Conservation (phyloP, 1,284 basidiomycete genomes). For the Papiliotrema laurentii region DNA sequence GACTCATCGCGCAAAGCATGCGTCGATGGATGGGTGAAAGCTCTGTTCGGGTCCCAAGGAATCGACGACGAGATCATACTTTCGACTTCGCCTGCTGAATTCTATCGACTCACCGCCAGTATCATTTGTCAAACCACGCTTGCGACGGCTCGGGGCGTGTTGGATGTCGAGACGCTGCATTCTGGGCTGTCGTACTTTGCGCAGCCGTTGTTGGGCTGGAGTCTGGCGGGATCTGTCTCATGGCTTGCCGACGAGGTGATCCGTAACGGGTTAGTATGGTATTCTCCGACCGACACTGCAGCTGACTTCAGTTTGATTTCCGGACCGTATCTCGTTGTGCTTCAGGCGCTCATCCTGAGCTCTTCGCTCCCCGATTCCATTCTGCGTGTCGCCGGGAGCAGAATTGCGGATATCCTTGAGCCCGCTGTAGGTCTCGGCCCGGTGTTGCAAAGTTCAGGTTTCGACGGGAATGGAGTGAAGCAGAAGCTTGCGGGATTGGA, state of each 20-base stretch:
- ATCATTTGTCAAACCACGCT: constrained; percentile 52
- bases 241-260: constrained; percentile 46
- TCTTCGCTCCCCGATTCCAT: constrained; percentile 36
- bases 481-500: constrained; percentile 21
- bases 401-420: constrained; percentile 26
- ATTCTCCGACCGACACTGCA: neutral
- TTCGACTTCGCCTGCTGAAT: constrained; percentile 47
- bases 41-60: constrained; percentile 47
- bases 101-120: constrained; percentile 49
- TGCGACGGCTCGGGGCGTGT: constrained; percentile 48
- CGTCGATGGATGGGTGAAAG: constrained; percentile 45
- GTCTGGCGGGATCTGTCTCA: constrained; percentile 50
- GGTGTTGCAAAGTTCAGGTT: constrained; percentile 35
- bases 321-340: constrained; percentile 40
- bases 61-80: constrained; percentile 48
- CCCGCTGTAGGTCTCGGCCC: constrained; percentile 24
- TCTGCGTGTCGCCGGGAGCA: constrained; percentile 25
- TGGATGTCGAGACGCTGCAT: constrained; percentile 52
- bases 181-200: constrained; percentile 54
- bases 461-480: constrained; percentile 26
- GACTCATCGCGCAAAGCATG: constrained; percentile 32
- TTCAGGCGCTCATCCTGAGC: constrained; percentile 38
- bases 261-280: constrained; percentile 37
- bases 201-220: constrained; percentile 53
- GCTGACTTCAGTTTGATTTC: constrained; percentile 27